Conservation (phyloP, 169 alveolate species). For the Condylostoma magnum region DNA sequence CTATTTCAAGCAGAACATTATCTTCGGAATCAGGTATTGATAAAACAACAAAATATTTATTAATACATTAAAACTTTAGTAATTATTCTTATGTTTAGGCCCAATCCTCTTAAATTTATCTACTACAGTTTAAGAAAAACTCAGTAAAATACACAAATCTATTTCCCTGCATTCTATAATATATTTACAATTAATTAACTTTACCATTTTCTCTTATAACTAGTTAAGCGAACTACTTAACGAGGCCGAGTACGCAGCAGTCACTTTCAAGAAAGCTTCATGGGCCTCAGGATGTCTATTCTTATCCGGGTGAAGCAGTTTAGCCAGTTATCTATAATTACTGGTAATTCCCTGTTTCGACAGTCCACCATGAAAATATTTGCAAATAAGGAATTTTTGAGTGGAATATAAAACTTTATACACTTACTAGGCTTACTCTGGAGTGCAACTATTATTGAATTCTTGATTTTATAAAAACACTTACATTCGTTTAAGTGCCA, state of each 20-base stretch:
- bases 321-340: conserved; percentile 43
- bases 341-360: background rate
- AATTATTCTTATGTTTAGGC: no score
- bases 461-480: background rate
- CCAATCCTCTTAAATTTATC: no score
- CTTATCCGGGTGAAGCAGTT: conserved; percentile 54
- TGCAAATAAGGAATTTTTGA: background rate
- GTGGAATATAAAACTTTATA: conserved; percentile 23
- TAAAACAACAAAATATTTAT: no score
- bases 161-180: no score
- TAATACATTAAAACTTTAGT: no score
- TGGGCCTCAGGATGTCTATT: conserved; percentile 40
- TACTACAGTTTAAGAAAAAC: no score
- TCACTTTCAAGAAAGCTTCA: conserved; percentile 40
- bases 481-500: conserved; percentile 1
- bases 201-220: background rate
- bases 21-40: no score
- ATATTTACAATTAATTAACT: no score
- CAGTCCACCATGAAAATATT: background rate
- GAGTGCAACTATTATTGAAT: background rate
- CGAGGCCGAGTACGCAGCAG: background rate
- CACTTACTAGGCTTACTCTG: conserved; percentile 25
- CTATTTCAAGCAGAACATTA: no score
- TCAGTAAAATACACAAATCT: no score
- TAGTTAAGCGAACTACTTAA: background rate